Base-by-base conservation (phyloP, 306 rosid genomes). In the Mimosa bimucronata region DNA sequence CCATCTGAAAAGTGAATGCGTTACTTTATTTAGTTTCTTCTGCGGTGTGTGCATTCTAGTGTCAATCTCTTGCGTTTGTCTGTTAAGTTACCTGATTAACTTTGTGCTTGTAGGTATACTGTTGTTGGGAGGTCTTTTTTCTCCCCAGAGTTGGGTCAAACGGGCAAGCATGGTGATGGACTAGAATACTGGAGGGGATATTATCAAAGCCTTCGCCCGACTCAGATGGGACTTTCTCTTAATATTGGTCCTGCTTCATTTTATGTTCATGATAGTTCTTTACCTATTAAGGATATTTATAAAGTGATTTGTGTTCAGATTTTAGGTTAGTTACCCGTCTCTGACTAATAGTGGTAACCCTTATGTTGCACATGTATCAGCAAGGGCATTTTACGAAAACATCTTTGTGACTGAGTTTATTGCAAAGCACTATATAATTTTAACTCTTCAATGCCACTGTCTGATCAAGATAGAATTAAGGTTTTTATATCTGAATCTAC, bases 321-420 rank as follows among this genome's bases (percentile, higher is more conserved):
- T 41, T 25, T 15, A 60, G 2, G 9, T 19, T 29, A 18, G n/a
- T 25, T 48, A 7, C 15, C 2, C 0, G 23, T 8, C 29, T 58
- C 50, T 77, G 2, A 19, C 53, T 2, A 71, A 3, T 4, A 60
- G 5, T 8, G 18, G 9, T 29, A 1, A 28, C 80, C n/a, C 73
- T 75, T 9, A 25, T 79, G 38, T 61, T 74, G 75, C 85, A 95
- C 97, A 95, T 88, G 90, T 93, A 1, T 90, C 98, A 0, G 97
- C 99, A 0, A 85, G 88, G 55, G 78, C 94, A 0, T 95, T 88
- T 50, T 95, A 86, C 42, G 99, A 95, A 29, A 74, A 89, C 0
- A 73, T 95, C 13, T 29, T 4, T 13, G 94, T 95, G 30, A 69
- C 86, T 0, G 90, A 90, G 0, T 95, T 87, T 55, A 9, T 93